Evolutionary conservation across 192 early-diverging fungal genomes (phyloP).

Genomic region (Pilaira anomala): DNA sequence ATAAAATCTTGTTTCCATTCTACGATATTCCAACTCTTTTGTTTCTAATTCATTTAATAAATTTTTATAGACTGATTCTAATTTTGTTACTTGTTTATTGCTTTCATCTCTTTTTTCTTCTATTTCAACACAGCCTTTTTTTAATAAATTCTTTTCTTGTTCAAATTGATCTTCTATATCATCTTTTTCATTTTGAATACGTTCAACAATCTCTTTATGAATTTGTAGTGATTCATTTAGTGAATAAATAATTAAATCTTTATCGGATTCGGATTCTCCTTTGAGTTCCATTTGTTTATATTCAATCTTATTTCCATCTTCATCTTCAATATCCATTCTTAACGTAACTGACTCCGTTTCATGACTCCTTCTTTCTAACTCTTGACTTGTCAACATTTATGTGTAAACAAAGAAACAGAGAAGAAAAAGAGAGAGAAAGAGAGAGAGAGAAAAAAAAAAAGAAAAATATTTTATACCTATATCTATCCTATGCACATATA

Average conservation of each 20-base stretch:
- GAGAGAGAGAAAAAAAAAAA: no score
- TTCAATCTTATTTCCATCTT: neutral
- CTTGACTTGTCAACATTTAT: no score
- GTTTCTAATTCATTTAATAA: slow-evolving; percentile 16
- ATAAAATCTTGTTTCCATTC: slow-evolving; percentile 23
- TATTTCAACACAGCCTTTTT: slow-evolving; percentile 4
- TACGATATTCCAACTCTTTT: slow-evolving; percentile 12
- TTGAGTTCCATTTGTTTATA: slow-evolving; percentile 9
- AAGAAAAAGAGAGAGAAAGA: no score
- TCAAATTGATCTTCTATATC: slow-evolving; percentile 5
- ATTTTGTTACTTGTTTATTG: neutral
- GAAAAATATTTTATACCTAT: no score
- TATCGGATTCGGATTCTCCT: slow-evolving; percentile 24
- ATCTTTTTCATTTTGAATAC: slow-evolving; percentile 22
- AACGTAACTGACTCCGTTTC: no score
- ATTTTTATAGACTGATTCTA: slow-evolving; percentile 12
- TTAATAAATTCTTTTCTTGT: neutral
- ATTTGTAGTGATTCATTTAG: slow-evolving; percentile 23
- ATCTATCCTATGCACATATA: no score
- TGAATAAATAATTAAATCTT: slow-evolving; percentile 25
- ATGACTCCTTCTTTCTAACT: no score
- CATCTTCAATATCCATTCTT: neutral
- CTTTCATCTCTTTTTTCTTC: slow-evolving; percentile 14
- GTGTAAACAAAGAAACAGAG: no score
- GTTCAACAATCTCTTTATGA: slow-evolving; percentile 25